Conservation (phyloP, 2,329 filamentous ascomycete genomes). For the Mollisiaceae sp. region DNA sequence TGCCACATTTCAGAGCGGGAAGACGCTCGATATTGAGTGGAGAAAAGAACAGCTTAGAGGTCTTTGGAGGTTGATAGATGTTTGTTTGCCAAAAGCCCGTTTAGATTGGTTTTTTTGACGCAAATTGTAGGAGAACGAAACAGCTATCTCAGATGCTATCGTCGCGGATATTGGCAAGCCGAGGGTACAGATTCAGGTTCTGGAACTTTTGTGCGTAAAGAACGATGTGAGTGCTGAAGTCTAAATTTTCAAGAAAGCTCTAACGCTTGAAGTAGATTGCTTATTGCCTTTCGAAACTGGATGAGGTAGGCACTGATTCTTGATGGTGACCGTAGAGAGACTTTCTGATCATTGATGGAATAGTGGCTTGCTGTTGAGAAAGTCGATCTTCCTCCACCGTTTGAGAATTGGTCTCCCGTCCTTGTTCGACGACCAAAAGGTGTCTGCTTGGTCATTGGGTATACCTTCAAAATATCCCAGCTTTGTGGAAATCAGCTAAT, state of each 20-base stretch:
- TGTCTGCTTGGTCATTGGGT: constrained; percentile 11
- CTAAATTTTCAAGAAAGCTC: not conserved
- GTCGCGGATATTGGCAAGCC: constrained; percentile 3
- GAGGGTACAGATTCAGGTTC: not conserved
- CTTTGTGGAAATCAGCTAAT: not conserved
- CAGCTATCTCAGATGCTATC: not conserved
- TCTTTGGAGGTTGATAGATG: constrained; percentile 4
- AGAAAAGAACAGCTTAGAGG: not conserved
- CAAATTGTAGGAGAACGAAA: not conserved
- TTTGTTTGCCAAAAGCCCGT: not conserved
- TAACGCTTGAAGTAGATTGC: not conserved
- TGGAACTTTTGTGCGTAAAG: not conserved
- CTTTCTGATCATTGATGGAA: not conserved
- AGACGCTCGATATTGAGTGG: not conserved
- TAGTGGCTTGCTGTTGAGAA: constrained; percentile 9
- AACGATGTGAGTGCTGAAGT: constrained; percentile 4
- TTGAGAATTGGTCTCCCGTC: not conserved
- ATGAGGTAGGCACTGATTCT: not conserved
- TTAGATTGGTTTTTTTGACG: not conserved
- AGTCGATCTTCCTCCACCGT: not conserved
- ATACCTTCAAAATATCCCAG: not conserved
- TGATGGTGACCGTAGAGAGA: not conserved
- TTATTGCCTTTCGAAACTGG: not conserved
- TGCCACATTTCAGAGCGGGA: not conserved
- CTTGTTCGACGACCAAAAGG: constrained; percentile 11